Evolutionary conservation across 2,329 filamentous ascomycete genomes (phyloP).

Genomic region (Sarocladium kiliense): DNA sequence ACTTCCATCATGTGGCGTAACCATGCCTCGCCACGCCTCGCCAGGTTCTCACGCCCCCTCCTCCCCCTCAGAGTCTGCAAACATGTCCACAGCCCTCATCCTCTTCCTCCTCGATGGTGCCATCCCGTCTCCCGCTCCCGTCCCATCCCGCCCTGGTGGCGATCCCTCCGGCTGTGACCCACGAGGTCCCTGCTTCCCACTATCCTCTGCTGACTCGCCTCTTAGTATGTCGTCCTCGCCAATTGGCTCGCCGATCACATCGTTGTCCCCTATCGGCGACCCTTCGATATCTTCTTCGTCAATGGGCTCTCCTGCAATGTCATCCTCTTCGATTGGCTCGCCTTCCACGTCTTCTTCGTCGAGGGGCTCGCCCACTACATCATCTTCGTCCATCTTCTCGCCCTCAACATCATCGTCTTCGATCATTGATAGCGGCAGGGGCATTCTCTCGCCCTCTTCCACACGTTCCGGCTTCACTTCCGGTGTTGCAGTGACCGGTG

Average conservation of each 20-base stretch:
- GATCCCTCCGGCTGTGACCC: too few relatives aligned
- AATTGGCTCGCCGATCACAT: constrained; percentile 41
- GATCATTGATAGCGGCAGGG: constrained; percentile 10
- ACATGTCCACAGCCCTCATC: constrained; percentile 80
- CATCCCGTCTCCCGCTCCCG: constrained; percentile 14
- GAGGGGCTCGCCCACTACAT: constrained; percentile 42
- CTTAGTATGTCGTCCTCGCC: constrained; percentile 45
- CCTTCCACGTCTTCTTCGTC: constrained; percentile 35
- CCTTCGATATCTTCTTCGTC: constrained; percentile 40
- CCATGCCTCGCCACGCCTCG: too few relatives aligned
- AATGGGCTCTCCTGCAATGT: constrained; percentile 43
- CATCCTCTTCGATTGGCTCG: constrained; percentile 38
- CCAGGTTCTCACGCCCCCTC: neutral
- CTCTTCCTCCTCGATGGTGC: constrained; percentile 43
- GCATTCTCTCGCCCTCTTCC: constrained; percentile 11
- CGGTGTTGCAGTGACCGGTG: constrained; percentile 39
- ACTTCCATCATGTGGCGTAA: neutral
- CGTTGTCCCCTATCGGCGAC: constrained; percentile 41
- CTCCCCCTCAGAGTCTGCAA: constrained; percentile 65
- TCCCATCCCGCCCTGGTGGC: neutral
- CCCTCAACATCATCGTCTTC: constrained; percentile 33
- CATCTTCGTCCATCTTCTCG: constrained; percentile 36
- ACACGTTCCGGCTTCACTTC: constrained; percentile 20
- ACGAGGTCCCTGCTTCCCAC: constrained; percentile 12
- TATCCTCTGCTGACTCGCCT: constrained; percentile 19